These are phyloP conservation scores for Coelastrella sp. DNA, from an alignment of 139 green algal genomes.

Conservation along the genomic window DNA sequence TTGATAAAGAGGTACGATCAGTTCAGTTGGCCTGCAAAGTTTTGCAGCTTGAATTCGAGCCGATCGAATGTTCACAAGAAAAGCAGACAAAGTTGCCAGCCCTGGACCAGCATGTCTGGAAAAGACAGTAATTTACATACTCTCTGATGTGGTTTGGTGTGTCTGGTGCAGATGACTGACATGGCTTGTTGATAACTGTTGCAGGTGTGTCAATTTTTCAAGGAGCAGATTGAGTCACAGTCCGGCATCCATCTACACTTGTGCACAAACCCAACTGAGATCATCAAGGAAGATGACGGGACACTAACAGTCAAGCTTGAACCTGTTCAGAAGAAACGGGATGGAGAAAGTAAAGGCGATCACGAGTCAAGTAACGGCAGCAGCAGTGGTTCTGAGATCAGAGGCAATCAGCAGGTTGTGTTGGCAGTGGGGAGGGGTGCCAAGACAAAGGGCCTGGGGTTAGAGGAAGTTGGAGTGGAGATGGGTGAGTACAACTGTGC, in stretches of 20 bases:
- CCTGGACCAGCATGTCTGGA: no score
- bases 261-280: slow-evolving; percentile 27
- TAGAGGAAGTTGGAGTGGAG: slow-evolving; percentile 67
- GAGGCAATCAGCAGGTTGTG: slow-evolving; percentile 66
- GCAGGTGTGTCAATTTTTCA: slow-evolving; percentile 35
- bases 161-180: no score
- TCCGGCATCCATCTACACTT: slow-evolving; percentile 46
- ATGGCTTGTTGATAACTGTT: no score
- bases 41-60: no score
- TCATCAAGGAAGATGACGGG: slow-evolving; percentile 22
- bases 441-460: slow-evolving; percentile 74
- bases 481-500: slow-evolving; percentile 45
- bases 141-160: no score
- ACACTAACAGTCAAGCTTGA: slow-evolving; percentile 20
- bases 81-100: no score
- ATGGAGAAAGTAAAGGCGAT: neutral
- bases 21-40: neutral
- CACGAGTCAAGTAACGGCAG: slow-evolving; percentile 16
- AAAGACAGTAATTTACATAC: no score
- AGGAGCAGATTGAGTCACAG: neutral
- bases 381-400: slow-evolving; percentile 32
- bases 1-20: slow-evolving; percentile 40
- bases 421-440: slow-evolving; percentile 88
- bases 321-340: neutral
- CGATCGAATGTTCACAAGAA: no score